These are phyloP conservation scores for Colletotrichum eremochloae DNA, from an alignment of 2,329 filamentous ascomycete genomes.

Conservation along the genomic window DNA sequence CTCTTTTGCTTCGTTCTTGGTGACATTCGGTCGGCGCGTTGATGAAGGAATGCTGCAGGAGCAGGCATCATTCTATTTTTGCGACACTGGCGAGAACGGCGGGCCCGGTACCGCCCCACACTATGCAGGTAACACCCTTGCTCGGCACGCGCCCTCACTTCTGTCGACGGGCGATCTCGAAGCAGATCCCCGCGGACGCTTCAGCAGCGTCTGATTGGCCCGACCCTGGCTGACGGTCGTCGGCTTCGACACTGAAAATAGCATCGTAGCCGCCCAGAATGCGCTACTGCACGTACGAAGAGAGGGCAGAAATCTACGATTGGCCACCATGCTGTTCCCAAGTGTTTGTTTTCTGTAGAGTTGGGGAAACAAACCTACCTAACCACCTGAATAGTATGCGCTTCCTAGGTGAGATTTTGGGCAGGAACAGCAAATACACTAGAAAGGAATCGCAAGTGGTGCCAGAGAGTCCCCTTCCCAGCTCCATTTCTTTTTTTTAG, in stretches of 20 bases:
- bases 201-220: neutral
- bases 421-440: neutral
- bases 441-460: neutral
- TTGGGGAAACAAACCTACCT: neutral
- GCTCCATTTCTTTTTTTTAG: slow-evolving; percentile 13
- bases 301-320: slow-evolving; percentile 35
- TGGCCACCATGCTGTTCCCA: neutral
- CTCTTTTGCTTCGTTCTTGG: neutral
- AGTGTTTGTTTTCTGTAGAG: neutral
- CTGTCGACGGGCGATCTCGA: slow-evolving; percentile 25
- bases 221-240: neutral
- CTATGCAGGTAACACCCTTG: slow-evolving; percentile 26
- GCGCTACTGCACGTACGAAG: slow-evolving; percentile 24
- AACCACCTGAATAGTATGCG: neutral
- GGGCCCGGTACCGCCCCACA: slow-evolving; percentile 4
- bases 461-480: neutral
- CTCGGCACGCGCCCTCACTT: slow-evolving; percentile 24
- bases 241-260: slow-evolving; percentile 34
- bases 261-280: slow-evolving; percentile 36
- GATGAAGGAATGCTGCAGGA: neutral
- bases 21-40: neutral
- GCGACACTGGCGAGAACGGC: slow-evolving; percentile 33
- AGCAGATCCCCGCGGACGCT: slow-evolving; percentile 12
- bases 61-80: slow-evolving; percentile 38
- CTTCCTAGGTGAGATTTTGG: neutral